phyloP scores from a whole-genome alignment of 495 filamentous ascomycete genomes.

The Aspergillus campestris region DNA sequence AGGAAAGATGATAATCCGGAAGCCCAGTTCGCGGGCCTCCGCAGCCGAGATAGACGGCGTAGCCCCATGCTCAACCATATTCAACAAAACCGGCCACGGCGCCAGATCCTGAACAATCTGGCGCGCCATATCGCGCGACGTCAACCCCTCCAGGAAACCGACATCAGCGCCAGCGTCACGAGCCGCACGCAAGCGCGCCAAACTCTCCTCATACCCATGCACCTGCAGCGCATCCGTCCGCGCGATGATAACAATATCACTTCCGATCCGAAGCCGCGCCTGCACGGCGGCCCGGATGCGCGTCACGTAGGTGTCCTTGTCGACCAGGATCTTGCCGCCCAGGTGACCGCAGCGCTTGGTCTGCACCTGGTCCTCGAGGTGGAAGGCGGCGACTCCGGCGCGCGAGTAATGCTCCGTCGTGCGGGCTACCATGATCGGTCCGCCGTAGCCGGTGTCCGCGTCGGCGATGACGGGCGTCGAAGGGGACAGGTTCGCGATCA shows the following conservation, averaged over 20 bases:
- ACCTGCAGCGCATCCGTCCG: slow-evolving; percentile 57
- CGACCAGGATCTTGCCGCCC: slow-evolving; percentile 54
- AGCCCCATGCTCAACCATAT: slow-evolving; percentile 57
- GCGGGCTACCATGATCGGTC: slow-evolving; percentile 54
- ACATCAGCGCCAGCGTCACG: slow-evolving; percentile 53
- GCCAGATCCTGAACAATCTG: slow-evolving; percentile 42
- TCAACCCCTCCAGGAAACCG: slow-evolving; percentile 47
- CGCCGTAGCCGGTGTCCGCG: slow-evolving; percentile 61
- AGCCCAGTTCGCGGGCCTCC: slow-evolving; percentile 54
- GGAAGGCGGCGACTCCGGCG: slow-evolving; percentile 59
- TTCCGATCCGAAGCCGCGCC: slow-evolving; percentile 40
- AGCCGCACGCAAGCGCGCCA: slow-evolving; percentile 47
- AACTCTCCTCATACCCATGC: slow-evolving; percentile 53
- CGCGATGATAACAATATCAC: slow-evolving; percentile 62
- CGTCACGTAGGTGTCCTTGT: slow-evolving; percentile 39
- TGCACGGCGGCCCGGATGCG: slow-evolving; percentile 51
- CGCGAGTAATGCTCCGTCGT: slow-evolving; percentile 56
- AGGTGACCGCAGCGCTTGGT: slow-evolving; percentile 63
- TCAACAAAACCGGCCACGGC: slow-evolving; percentile 54
- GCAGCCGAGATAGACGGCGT: slow-evolving; percentile 50
- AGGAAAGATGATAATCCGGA: slow-evolving; percentile 54
- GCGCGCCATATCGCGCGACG: slow-evolving; percentile 28
- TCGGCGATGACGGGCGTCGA: slow-evolving; percentile 57
- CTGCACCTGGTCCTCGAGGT: slow-evolving; percentile 65
- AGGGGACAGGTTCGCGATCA: slow-evolving; percentile 32